Conservation (phyloP, 345 rosid genomes). For the Salix koriyanagi region DNA sequence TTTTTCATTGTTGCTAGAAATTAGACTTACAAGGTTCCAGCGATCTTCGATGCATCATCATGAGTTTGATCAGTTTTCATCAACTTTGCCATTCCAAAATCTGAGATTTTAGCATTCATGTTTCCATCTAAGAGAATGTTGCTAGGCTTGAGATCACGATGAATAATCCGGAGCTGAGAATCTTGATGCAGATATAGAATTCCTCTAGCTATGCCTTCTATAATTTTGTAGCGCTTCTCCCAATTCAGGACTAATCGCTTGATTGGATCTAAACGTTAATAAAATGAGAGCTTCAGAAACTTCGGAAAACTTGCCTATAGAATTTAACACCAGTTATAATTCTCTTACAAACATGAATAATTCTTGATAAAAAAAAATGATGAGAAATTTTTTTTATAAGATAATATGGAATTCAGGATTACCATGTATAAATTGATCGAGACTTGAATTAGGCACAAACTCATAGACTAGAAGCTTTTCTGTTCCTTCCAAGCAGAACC, state of each 20-base stretch:
- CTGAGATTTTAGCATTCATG: constrained; percentile 41
- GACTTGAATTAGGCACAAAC: not conserved
- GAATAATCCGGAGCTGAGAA: constrained; percentile 37
- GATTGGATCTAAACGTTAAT: not conserved
- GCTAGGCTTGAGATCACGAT: constrained; percentile 43
- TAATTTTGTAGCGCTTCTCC: constrained; percentile 32
- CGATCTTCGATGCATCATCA: no score
- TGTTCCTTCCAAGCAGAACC: not conserved
- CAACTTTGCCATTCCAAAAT: no score
- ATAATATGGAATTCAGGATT: not conserved
- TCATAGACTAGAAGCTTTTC: not conserved
- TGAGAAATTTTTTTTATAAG: no score
- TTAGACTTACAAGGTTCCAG: no score
- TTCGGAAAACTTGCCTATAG: no score
- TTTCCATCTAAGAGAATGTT: constrained; percentile 42
- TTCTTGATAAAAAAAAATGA: no score
- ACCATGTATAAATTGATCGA: not conserved
- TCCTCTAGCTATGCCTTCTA: constrained; percentile 41
- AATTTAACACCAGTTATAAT: no score
- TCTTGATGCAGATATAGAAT: constrained; percentile 47
- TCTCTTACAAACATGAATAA: no score
- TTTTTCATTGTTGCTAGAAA: no score
- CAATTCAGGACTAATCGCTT: constrained; percentile 18
- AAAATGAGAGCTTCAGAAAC: no score
- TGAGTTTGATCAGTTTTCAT: no score